phyloP scores from a whole-genome alignment of 2,329 filamentous ascomycete species.

The Calonectria naviculata region DNA sequence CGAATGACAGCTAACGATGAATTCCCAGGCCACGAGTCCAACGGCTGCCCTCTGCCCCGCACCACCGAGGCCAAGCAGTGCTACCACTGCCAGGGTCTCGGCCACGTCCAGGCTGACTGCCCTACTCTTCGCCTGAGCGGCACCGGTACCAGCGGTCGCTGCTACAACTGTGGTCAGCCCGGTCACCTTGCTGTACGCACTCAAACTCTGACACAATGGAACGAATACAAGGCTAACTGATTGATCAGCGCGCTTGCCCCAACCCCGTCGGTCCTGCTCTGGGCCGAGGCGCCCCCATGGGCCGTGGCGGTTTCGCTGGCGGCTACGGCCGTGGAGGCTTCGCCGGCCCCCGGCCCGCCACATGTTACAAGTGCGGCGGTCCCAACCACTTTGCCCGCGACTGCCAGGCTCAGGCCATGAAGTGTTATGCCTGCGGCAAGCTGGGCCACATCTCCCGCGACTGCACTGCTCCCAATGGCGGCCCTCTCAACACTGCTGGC shows the following conservation, averaged over 20 bases:
- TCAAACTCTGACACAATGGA: neutral
- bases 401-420: slow-evolving; percentile 98
- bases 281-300: slow-evolving; percentile 74
- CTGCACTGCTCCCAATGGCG: slow-evolving; percentile 96
- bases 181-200: slow-evolving; percentile 87
- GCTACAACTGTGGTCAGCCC: slow-evolving; percentile 95
- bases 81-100: slow-evolving; percentile 99
- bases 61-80: slow-evolving; percentile 99
- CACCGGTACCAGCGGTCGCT: slow-evolving; percentile 83
- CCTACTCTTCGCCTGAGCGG: slow-evolving; percentile 93
- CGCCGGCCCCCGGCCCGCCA: slow-evolving; percentile 74
- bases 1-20: slow-evolving; percentile 12
- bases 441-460: slow-evolving; percentile 93
- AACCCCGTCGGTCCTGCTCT: slow-evolving; percentile 72
- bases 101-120: slow-evolving; percentile 98
- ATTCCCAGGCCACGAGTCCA: slow-evolving; percentile 85
- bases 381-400: slow-evolving; percentile 99
- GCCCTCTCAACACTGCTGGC: slow-evolving; percentile 92
- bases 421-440: slow-evolving; percentile 98
- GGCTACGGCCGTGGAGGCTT: slow-evolving; percentile 80
- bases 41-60: slow-evolving; percentile 94
- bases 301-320: slow-evolving; percentile 75
- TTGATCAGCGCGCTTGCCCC: slow-evolving; percentile 79
- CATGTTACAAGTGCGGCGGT: slow-evolving; percentile 81
- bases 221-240: slow-evolving; percentile 27